Base-by-base conservation (phyloP, 1,284 basidiomycete species). In the Ganoderma resinaceum region DNA sequence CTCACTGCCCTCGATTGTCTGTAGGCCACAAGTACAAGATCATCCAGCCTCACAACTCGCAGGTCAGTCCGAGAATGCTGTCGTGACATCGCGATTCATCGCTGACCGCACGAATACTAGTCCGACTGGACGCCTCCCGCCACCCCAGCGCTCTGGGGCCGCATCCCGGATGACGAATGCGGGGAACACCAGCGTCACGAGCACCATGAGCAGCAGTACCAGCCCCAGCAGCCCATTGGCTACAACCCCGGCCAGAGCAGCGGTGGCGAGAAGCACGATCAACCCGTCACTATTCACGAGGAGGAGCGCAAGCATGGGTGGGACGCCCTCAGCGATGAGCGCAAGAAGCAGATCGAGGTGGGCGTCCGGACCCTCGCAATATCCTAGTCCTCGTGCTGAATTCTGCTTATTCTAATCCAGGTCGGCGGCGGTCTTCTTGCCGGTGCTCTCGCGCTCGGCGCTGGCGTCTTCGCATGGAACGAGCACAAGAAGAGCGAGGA, bases 111-210 rank as follows among this genome's bases (percentile, higher is more conserved):
- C 29, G 53, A 23, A 23, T 12, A 26, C 35, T 72, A 92, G 89
- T 66, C 81, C 40, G 90, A 91, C 72, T 93, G 91, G 92, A 78
- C 86, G 37, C 91, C 91, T 1, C 75, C 82, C 11, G 71, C 78
- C 20, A 88, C 87, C 1, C 91, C 91, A 40, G 89, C 89, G 9
- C 83, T 93, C 42, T 93, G 91, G 91, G 89, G 86, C 62, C 84
- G 82, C 61, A 59, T 88, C 46, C 78, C 81, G 40, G 82, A 82
- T 58, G 76, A 79, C n/a, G 79, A 81, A 40, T 3, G 71, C 75
- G 43, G 53, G 29, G 65, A 67, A 26, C 69, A 77, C 62, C 65
- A 80, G 33, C 77, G 82, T 35, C 72, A 78, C n/a, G 46, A 49
- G 46, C 46, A 52, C 74, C 46, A 46, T n/a, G 65, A 67, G 35